These are phyloP conservation scores for Delphinella strobiligena DNA, from an alignment of 2,329 filamentous ascomycete genomes.

Conservation along the genomic window DNA sequence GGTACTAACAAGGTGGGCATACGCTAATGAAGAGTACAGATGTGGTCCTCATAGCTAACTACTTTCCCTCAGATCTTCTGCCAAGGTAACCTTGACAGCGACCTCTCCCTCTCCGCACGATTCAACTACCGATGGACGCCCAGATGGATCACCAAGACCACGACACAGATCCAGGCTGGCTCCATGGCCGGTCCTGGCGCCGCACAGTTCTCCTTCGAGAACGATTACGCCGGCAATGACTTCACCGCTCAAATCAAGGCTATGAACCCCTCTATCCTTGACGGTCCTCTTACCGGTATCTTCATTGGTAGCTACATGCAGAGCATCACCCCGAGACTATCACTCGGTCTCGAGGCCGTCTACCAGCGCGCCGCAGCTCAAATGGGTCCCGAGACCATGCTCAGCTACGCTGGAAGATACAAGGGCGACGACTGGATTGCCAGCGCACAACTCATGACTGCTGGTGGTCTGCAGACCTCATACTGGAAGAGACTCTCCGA, in stretches of 20 bases:
- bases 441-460: slow-evolving; percentile 76
- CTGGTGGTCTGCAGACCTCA: slow-evolving; percentile 76
- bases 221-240: slow-evolving; percentile 87
- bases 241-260: slow-evolving; percentile 90
- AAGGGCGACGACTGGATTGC: slow-evolving; percentile 87
- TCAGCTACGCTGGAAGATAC: slow-evolving; percentile 88
- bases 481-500: slow-evolving; percentile 93
- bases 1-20: slow-evolving; percentile 72
- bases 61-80: slow-evolving; percentile 60
- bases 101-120: slow-evolving; percentile 72
- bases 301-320: slow-evolving; percentile 94
- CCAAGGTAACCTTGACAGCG: slow-evolving; percentile 91
- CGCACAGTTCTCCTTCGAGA: slow-evolving; percentile 86
- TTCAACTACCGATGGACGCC: slow-evolving; percentile 88
- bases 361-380: slow-evolving; percentile 81
- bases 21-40: not conserved
- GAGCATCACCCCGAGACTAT: slow-evolving; percentile 73
- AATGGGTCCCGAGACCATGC: slow-evolving; percentile 77
- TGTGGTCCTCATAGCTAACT: slow-evolving; percentile 9
- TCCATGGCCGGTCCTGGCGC: slow-evolving; percentile 48
- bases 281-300: slow-evolving; percentile 88
- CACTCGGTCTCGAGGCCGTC: slow-evolving; percentile 81
- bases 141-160: slow-evolving; percentile 72
- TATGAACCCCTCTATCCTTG: slow-evolving; percentile 86
- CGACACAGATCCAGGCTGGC: slow-evolving; percentile 59